Base-by-base conservation (phyloP, 768 basidiomycete genomes). In the Hemileccinum rubropunctum region DNA sequence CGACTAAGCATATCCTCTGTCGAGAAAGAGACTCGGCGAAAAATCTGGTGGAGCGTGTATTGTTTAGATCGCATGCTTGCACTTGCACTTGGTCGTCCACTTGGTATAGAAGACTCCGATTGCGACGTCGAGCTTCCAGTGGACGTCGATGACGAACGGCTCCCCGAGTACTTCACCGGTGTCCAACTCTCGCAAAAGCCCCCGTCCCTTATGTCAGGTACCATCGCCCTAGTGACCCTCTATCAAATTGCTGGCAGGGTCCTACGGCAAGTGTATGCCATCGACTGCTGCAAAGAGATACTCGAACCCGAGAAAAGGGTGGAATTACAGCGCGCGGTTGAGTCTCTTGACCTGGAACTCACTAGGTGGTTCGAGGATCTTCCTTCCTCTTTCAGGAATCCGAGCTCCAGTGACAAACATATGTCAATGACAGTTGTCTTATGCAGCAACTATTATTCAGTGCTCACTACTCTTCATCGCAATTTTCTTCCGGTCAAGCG, bases 11-110 rank as follows among this genome's bases (percentile, higher is more conserved):
- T 93, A 32, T 72, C 82, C 17, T 73, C 84, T 33, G 79, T 89
- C 35, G 90, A 95, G 67, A 95, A 92, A 68, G 91, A 95, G 69
- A 89, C 90, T 0, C 82, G 91, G 27, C 77, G 86, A 54, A 92
- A 94, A 71, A 86, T 94, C 44, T 95, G 93, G 93, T 95, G 93
- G 91, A 84, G 88, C 37, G 89, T 94, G 23, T 95, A 95, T 61
- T 84, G 84, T 21, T 74, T 95, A 43, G 93, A 90, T 67, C 84
- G 91, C 43, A 93, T 94, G 89, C 84, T 95, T 17, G 93, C 93
- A 20, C 81, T 95, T 45, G 86, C 91, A 13, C 76, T 95, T 13
- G 93, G 93, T 41, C 80, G 93, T 10, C 93, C 93, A 3, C 79
- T 95, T 48, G 93, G 91, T 23, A 76, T 92, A 54, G 90, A 93